These are phyloP conservation scores for Boletus tomentosulus DNA, from an alignment of 768 basidiomycete species.

Conservation along the genomic window DNA sequence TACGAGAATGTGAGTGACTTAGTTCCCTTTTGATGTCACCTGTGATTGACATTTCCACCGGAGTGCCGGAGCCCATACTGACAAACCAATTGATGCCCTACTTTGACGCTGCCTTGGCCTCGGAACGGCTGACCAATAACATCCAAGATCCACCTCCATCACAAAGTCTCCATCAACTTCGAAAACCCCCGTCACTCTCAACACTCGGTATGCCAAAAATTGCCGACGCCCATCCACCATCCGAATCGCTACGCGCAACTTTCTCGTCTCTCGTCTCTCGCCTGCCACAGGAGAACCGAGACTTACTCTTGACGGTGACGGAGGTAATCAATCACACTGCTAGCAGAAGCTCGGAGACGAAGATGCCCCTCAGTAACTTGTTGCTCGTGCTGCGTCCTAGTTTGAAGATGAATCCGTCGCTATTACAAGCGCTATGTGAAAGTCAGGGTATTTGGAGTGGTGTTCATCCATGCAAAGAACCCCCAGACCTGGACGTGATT, in stretches of 20 bases:
- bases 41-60: constrained; percentile 7
- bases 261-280: constrained; percentile 60
- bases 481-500: constrained; percentile 1
- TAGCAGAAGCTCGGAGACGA: constrained; percentile 63
- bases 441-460: constrained; percentile 61
- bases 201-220: constrained; percentile 74
- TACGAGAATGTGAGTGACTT: constrained; percentile 77
- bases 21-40: not conserved
- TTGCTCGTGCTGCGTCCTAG: constrained; percentile 86
- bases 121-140: constrained; percentile 40
- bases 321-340: constrained; percentile 79
- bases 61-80: constrained; percentile 85
- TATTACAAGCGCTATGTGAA: constrained; percentile 73
- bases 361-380: constrained; percentile 91
- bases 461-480: constrained; percentile 6
- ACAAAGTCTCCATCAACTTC: constrained; percentile 40
- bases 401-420: constrained; percentile 69
- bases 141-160: constrained; percentile 30
- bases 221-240: constrained; percentile 56
- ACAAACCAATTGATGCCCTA: constrained; percentile 65
- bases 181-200: constrained; percentile 77
- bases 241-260: constrained; percentile 50
- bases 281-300: constrained; percentile 77
- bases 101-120: constrained; percentile 74
- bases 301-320: constrained; percentile 77